These are phyloP conservation scores for Paraphaeosphaeria sporulosa DNA, from an alignment of 2,329 filamentous ascomycete genomes.

Conservation along the genomic window DNA sequence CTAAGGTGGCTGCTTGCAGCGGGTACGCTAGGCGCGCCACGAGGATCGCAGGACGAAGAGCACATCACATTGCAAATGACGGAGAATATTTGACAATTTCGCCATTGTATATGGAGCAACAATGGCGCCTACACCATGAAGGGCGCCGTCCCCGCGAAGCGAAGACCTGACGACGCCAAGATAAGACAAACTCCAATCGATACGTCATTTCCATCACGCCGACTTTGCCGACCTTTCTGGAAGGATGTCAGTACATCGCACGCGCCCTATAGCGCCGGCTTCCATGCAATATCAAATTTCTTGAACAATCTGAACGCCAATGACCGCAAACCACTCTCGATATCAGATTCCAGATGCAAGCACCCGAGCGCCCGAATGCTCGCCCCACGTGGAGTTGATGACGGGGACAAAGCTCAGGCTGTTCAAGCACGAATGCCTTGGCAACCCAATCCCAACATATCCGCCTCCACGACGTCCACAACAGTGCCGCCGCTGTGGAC, in stretches of 20 bases:
- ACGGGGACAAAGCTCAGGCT: too few species aligned
- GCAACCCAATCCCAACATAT: too few species aligned
- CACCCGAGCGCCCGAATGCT: too few species aligned
- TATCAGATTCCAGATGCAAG: not conserved
- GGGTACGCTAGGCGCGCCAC: not conserved
- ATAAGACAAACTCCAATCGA: not conserved
- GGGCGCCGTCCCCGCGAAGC: not conserved
- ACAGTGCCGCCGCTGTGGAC: too few species aligned
- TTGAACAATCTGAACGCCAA: too few species aligned
- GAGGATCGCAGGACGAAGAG: not conserved
- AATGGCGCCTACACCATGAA: not conserved
- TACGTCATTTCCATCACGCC: not conserved
- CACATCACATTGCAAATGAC: not conserved
- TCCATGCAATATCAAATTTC: not conserved
- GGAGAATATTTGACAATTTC: not conserved
- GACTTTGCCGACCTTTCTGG: not conserved
- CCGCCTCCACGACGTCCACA: too few species aligned
- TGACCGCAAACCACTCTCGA: too few species aligned
- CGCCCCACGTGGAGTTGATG: too few species aligned
- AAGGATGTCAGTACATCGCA: not conserved
- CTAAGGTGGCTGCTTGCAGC: not conserved
- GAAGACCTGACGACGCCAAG: not conserved
- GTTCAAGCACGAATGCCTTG: too few species aligned
- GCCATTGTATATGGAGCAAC: not conserved
- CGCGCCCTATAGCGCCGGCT: not conserved